Base-by-base conservation (phyloP, 2,329 filamentous ascomycete species). In the Fusarium buharicum region DNA sequence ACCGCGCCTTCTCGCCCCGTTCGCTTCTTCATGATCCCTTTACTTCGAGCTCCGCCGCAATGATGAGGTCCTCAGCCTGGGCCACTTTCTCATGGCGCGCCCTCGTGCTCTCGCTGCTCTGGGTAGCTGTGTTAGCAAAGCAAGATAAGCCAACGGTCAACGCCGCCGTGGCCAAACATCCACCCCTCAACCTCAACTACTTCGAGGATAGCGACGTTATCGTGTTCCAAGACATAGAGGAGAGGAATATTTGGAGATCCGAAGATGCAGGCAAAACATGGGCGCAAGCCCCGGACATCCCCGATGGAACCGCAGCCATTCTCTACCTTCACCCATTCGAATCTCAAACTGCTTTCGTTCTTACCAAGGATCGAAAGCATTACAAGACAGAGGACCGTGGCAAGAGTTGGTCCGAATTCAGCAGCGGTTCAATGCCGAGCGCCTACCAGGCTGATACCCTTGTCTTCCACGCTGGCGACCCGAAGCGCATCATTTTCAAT, bases 151-250 rank as follows among this genome's bases (percentile, higher is more conserved):
- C 93, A 20, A 82, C 82, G 52, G 83, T 97, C 70, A 81, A 83
- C 60, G 78, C 82, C 56, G 90, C 81, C 49, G 77, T 83, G 41
- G 91, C 97, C 77, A 80, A 90, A 39, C 81, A 87, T 69, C 77
- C 82, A 50, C 91, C 92, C 1, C 74, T 78, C 50, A 87, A 88
- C 73, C 80, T 97, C 65, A 90, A 90, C 78, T 99, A 97, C 78
- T 98, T 99, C 73, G 89, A 95, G 72, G 91, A 94, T 75, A 93
- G 91, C 66, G 89, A 97, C 74, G 86, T 90, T 47, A 82, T 96
- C 56, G 77, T 98, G 40, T 88, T 92, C 72, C 87, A 90, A 69
- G 90, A 96, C 73, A 72, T 80, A 45, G 75, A 82, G 13, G 83
- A 84, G 36, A 82, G 84, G 57, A 86, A 86, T 61, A 82, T 96